Evolutionary conservation across 768 basidiomycete genomes (phyloP).

Genomic region (Collybia mongolica): DNA sequence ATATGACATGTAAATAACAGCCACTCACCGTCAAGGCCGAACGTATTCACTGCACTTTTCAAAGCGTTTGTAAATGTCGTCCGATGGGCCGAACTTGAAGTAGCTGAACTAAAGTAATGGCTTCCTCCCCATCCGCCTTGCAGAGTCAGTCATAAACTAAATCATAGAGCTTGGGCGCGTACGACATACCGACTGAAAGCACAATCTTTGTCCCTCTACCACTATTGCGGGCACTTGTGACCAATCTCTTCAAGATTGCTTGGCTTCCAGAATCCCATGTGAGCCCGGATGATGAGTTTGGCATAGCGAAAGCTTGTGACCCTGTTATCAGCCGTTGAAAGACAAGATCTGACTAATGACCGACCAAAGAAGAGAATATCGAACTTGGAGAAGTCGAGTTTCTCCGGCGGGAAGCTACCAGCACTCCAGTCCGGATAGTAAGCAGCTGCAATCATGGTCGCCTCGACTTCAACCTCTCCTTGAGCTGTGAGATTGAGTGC

Average conservation of each 20-base stretch:
- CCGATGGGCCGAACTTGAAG: slow-evolving; percentile 48
- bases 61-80: slow-evolving; percentile 57
- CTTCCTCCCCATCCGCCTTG: slow-evolving; percentile 75
- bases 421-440: slow-evolving; percentile 56
- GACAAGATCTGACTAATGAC: slow-evolving; percentile 10
- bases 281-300: slow-evolving; percentile 54
- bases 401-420: slow-evolving; percentile 48
- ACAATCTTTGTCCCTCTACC: slow-evolving; percentile 63
- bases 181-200: slow-evolving; percentile 58
- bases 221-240: slow-evolving; percentile 52
- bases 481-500: slow-evolving; percentile 19
- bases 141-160: slow-evolving; percentile 1
- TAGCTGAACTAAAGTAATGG: slow-evolving; percentile 60
- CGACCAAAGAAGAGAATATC: slow-evolving; percentile 67
- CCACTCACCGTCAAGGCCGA: slow-evolving; percentile 64
- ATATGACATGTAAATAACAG: slow-evolving; percentile 11
- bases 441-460: slow-evolving; percentile 37
- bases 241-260: slow-evolving; percentile 54
- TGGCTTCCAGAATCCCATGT: slow-evolving; percentile 50
- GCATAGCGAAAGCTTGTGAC: slow-evolving; percentile 64
- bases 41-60: slow-evolving; percentile 51
- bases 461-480: slow-evolving; percentile 19
- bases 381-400: slow-evolving; percentile 61
- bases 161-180: slow-evolving; percentile 10
- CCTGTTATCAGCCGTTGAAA: background rate